Evolutionary conservation across 441 rosid genomes (phyloP).

Genomic region (Erysimum cheiri): DNA sequence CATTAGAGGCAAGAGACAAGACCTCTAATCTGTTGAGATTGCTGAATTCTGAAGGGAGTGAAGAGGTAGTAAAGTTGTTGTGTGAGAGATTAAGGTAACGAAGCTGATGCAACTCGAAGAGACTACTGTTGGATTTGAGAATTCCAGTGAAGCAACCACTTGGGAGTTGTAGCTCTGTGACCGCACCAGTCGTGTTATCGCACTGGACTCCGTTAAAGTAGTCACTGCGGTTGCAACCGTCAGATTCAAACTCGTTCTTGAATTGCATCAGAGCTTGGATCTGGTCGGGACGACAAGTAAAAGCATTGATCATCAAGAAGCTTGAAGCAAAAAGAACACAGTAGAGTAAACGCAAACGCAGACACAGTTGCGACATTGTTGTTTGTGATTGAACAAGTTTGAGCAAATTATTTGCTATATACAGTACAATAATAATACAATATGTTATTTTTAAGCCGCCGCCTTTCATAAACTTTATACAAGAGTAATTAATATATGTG

Average conservation of each 20-base stretch:
- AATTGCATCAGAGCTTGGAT: slow-evolving; percentile 2
- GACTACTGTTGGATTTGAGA: slow-evolving; percentile 22
- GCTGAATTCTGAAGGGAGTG: background rate
- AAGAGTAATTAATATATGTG: background rate
- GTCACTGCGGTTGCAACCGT: slow-evolving; percentile 19
- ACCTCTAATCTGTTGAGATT: slow-evolving; percentile 15
- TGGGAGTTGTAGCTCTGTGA: slow-evolving; percentile 21
- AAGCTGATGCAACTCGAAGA: slow-evolving; percentile 7
- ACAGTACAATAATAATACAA: too few species aligned
- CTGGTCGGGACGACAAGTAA: slow-evolving; percentile 14
- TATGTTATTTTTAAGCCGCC: background rate
- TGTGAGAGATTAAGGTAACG: slow-evolving; percentile 9
- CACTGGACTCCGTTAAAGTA: background rate
- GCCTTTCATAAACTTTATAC: background rate
- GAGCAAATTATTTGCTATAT: slow-evolving; percentile 3
- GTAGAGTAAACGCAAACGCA: background rate
- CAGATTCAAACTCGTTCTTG: slow-evolving; percentile 26
- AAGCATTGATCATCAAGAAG: background rate
- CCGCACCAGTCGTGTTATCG: slow-evolving; percentile 1
- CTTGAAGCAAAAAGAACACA: background rate
- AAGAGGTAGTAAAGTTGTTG: slow-evolving; percentile 20
- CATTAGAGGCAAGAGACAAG: slow-evolving; percentile 6
- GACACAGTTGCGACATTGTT: slow-evolving; percentile 4
- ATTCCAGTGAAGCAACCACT: slow-evolving; percentile 3
- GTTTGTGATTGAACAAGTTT: slow-evolving; percentile 15